phyloP scores from a whole-genome alignment of 2,329 filamentous ascomycete species.

The Hymenoscyphus infarciens region DNA sequence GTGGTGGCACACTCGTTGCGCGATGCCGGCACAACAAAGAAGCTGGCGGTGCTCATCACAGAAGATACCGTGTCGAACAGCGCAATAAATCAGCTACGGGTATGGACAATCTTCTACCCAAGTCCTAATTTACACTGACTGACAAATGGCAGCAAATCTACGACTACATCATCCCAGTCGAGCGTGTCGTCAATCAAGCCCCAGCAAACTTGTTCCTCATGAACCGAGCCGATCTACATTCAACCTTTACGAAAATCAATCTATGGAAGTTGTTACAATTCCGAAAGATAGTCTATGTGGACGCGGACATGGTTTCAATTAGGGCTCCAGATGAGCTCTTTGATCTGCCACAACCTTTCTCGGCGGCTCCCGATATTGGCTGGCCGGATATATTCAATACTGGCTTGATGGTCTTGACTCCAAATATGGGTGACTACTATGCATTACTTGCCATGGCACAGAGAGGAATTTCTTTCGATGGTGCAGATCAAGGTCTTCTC shows the following conservation, averaged over 20 bases:
- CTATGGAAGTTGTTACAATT: constrained; percentile 91
- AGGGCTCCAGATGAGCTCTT: constrained; percentile 93
- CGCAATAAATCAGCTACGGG: constrained; percentile 76
- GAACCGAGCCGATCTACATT: constrained; percentile 84
- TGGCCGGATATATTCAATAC: constrained; percentile 99
- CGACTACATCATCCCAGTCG: constrained; percentile 83
- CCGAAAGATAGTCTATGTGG: constrained; percentile 88
- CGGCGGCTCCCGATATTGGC: constrained; percentile 86
- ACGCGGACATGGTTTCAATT: constrained; percentile 89
- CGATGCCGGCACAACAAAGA: constrained; percentile 83
- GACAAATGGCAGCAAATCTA: constrained; percentile 62
- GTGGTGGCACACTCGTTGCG: constrained; percentile 92
- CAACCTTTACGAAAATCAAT: constrained; percentile 93
- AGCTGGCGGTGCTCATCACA: constrained; percentile 80
- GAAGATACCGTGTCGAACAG: constrained; percentile 72
- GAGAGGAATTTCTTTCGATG: constrained; percentile 89
- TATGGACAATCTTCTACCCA: constrained; percentile 37
- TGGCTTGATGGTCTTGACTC: constrained; percentile 89
- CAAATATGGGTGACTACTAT: constrained; percentile 84
- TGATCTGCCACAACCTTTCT: constrained; percentile 55
- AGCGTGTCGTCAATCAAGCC: constrained; percentile 70
- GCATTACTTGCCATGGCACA: constrained; percentile 80
- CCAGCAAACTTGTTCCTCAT: constrained; percentile 86
- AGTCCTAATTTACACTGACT: constrained; percentile 8
- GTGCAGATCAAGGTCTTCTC: constrained; percentile 89